A percentile compares a stretch with the other conserved stretches of the same genome.
phyloP scores from a whole-genome alignment of 352 stramenopile genomes.

The Phytopythium boreale region DNA sequence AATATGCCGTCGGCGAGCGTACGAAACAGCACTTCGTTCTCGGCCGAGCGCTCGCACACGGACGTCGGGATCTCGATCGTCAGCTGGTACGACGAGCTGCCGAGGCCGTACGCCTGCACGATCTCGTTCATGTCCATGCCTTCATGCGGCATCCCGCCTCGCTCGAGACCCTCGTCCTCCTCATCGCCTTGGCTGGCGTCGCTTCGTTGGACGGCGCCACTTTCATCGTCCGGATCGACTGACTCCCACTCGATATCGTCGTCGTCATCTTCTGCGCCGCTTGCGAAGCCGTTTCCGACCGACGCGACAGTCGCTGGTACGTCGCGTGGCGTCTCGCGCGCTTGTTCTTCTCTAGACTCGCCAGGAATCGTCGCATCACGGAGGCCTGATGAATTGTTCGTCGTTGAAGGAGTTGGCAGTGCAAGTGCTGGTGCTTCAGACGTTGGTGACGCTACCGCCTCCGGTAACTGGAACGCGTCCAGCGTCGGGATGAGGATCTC shows the following conservation, averaged over 20 bases:
- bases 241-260: constrained; percentile 30
- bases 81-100: constrained; percentile 71
- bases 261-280: not conserved
- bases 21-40: constrained; percentile 69
- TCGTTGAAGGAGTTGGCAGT: not conserved
- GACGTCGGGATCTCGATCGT: constrained; percentile 62
- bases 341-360: not conserved
- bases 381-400: too few relatives aligned
- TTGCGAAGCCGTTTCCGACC: not conserved
- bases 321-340: too few relatives aligned
- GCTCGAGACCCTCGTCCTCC: constrained; percentile 8
- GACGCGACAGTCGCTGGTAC: not conserved
- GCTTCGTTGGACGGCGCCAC: constrained; percentile 6
- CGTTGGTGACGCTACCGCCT: constrained; percentile 1
- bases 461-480: constrained; percentile 46
- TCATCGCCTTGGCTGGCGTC: constrained; percentile 10
- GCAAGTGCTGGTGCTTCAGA: not conserved
- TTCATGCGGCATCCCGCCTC: constrained; percentile 8
- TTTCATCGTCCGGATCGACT: constrained; percentile 9
- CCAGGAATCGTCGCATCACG: not conserved
- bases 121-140: constrained; percentile 80
- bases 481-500: constrained; percentile 73
- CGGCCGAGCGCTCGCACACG: constrained; percentile 50
- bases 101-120: constrained; percentile 69
- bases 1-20: constrained; percentile 48